Percentiles rank a stretch among this genome's conserved stretches.
Conservation (phyloP, 2,329 filamentous ascomycete species). For the Monilinia fructigena region DNA sequence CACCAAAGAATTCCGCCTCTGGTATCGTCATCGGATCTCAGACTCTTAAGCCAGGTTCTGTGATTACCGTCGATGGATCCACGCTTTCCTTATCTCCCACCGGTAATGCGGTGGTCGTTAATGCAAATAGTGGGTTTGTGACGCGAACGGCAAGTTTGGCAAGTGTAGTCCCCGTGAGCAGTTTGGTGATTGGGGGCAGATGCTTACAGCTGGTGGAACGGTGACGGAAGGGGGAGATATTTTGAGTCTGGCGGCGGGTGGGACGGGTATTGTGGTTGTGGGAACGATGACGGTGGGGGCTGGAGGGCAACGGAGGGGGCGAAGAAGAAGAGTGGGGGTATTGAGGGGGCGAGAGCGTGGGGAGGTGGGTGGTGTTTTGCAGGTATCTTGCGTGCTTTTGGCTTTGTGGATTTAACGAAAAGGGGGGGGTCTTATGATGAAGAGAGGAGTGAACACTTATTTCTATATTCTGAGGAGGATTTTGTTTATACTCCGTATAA, state of each 20-base stretch:
- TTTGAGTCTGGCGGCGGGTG: slow-evolving; percentile 31
- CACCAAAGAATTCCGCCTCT: slow-evolving; percentile 23
- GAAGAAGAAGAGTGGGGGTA: slow-evolving; percentile 32
- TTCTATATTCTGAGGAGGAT: neutral
- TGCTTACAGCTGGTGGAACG: slow-evolving; percentile 33
- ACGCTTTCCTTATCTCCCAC: slow-evolving; percentile 24
- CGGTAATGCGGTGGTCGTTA: slow-evolving; percentile 26
- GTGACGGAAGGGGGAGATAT: slow-evolving; percentile 37
- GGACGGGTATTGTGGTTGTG: slow-evolving; percentile 32
- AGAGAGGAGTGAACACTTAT: neutral
- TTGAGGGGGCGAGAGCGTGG: neutral
- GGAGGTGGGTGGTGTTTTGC: slow-evolving; percentile 18
- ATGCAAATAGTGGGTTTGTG: slow-evolving; percentile 22
- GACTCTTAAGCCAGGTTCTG: slow-evolving; percentile 25
- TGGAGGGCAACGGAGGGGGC: slow-evolving; percentile 25
- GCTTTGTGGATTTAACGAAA: neutral
- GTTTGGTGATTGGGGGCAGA: slow-evolving; percentile 34
- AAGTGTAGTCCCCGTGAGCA: slow-evolving; percentile 22
- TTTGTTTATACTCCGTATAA: neutral
- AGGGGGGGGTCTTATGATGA: neutral
- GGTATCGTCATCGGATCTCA: slow-evolving; percentile 24
- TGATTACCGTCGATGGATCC: slow-evolving; percentile 21
- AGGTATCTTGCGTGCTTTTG: slow-evolving; percentile 6
- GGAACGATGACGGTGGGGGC: slow-evolving; percentile 34
- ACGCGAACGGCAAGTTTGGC: slow-evolving; percentile 18